Percentiles rank a stretch among this genome's conserved stretches.
These are phyloP conservation scores for Hygrophoropsis aurantiaca DNA, from an alignment of 768 basidiomycete genomes.

Conservation along the genomic window DNA sequence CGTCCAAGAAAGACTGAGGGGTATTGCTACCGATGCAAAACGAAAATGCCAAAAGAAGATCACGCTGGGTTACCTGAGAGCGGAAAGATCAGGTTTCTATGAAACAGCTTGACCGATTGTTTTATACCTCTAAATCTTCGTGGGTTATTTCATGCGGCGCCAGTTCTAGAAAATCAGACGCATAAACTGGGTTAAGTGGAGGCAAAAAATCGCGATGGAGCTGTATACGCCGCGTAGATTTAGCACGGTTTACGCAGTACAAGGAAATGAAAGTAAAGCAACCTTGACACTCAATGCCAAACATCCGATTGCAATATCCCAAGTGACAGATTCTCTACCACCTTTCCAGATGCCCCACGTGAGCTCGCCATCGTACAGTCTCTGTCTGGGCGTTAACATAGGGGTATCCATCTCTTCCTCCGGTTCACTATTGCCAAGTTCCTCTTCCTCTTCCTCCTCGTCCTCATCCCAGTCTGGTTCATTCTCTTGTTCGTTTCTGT, in stretches of 20 bases:
- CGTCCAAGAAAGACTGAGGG: constrained; percentile 49
- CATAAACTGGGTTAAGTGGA: constrained; percentile 53
- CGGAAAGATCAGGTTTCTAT: not conserved
- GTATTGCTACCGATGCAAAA: constrained; percentile 56
- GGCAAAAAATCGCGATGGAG: constrained; percentile 62
- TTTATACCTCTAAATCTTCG: constrained; percentile 53
- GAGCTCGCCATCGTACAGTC: not conserved
- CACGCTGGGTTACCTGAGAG: constrained; percentile 52
- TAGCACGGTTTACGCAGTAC: not conserved
- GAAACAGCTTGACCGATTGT: not conserved
- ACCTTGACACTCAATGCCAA: constrained; percentile 66
- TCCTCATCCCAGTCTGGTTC: constrained; percentile 6
- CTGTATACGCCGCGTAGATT: constrained; percentile 29
- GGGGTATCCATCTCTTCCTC: constrained; percentile 21
- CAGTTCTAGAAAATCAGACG: constrained; percentile 48
- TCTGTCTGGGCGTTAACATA: not conserved
- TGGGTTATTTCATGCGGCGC: constrained; percentile 47
- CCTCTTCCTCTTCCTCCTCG: constrained; percentile 3
- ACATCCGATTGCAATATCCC: constrained; percentile 61
- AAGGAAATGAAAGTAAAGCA: not conserved
- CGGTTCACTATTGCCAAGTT: not conserved
- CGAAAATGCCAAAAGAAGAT: constrained; percentile 46
- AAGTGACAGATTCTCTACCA: constrained; percentile 36
- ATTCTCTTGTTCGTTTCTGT: not conserved
- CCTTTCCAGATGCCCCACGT: not conserved